These are phyloP conservation scores for Daldinia eschscholtzii DNA, from an alignment of 2,329 filamentous ascomycete species.

Conservation along the genomic window DNA sequence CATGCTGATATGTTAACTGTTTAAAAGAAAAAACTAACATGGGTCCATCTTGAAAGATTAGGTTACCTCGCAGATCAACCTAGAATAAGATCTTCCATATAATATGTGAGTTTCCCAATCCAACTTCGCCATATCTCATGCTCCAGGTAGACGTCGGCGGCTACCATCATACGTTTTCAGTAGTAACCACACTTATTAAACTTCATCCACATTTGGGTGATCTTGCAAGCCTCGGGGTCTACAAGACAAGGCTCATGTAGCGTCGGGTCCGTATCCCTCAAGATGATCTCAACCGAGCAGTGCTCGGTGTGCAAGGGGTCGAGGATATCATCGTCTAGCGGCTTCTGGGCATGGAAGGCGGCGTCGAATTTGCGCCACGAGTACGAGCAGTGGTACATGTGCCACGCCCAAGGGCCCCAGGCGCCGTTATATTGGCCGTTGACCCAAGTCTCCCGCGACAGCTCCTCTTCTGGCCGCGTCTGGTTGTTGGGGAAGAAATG, in stretches of 20 bases:
- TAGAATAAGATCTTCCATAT: neutral
- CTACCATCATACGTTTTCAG: neutral
- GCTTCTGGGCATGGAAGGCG: conserved; percentile 17
- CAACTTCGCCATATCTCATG: neutral
- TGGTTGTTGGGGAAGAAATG: conserved; percentile 26
- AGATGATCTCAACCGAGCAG: neutral
- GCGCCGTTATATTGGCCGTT: conserved; percentile 20
- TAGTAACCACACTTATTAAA: conserved; percentile 25
- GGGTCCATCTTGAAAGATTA: neutral
- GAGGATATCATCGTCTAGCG: conserved; percentile 21
- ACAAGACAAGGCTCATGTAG: conserved; percentile 10
- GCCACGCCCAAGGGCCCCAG: conserved; percentile 22
- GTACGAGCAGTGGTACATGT: conserved; percentile 27
- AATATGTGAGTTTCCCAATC: neutral
- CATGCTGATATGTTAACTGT: no score
- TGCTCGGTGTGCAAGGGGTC: conserved; percentile 17
- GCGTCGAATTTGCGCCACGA: conserved; percentile 20
- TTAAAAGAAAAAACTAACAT: neutral
- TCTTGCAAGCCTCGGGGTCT: conserved; percentile 16
- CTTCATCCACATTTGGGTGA: conserved; percentile 27
- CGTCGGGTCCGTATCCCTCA: neutral
- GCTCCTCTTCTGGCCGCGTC: conserved; percentile 18
- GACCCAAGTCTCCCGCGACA: conserved; percentile 15
- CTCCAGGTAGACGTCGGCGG: neutral
- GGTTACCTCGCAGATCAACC: neutral